Percentiles rank a stretch among this genome's conserved stretches.
These are phyloP conservation scores for Picea abies DNA, from an alignment of 83 land plant species.

Conservation along the genomic window DNA sequence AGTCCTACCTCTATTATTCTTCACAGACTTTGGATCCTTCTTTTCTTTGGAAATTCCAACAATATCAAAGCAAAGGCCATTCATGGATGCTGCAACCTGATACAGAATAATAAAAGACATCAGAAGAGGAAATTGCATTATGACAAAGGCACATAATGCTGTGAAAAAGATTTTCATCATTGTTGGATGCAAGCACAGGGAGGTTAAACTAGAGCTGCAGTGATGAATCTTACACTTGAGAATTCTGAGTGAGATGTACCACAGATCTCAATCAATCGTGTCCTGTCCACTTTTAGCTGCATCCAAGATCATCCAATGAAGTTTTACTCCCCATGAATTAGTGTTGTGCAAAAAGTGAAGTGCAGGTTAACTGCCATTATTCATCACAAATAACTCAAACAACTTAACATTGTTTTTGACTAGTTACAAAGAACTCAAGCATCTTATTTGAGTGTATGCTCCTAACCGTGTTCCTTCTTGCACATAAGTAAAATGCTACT, in stretches of 20 bases:
- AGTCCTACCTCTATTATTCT: slow-evolving; percentile 67
- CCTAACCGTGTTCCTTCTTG: slow-evolving; percentile 81
- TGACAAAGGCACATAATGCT: too few relatives aligned
- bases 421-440: too few relatives aligned
- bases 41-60: slow-evolving; percentile 81
- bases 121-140: neutral
- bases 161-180: too few relatives aligned
- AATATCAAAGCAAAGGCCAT: slow-evolving; percentile 78
- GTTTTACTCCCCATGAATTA: neutral
- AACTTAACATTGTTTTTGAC: too few relatives aligned
- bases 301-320: neutral
- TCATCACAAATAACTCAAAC: too few relatives aligned
- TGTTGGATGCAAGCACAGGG: too few relatives aligned
- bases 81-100: slow-evolving; percentile 75
- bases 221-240: slow-evolving; percentile 39
- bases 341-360: too few relatives aligned
- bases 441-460: neutral
- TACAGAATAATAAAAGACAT: neutral
- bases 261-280: slow-evolving; percentile 76
- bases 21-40: slow-evolving; percentile 64
- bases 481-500: slow-evolving; percentile 88
- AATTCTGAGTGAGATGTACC: slow-evolving; percentile 89
- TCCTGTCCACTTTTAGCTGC: slow-evolving; percentile 92
- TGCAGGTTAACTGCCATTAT: too few relatives aligned
- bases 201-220: too few relatives aligned